Evolutionary conservation across 148 eudicot genomes (phyloP), one percentile per base, ranked within the genome.

Genomic region (Cornus florida): DNA sequence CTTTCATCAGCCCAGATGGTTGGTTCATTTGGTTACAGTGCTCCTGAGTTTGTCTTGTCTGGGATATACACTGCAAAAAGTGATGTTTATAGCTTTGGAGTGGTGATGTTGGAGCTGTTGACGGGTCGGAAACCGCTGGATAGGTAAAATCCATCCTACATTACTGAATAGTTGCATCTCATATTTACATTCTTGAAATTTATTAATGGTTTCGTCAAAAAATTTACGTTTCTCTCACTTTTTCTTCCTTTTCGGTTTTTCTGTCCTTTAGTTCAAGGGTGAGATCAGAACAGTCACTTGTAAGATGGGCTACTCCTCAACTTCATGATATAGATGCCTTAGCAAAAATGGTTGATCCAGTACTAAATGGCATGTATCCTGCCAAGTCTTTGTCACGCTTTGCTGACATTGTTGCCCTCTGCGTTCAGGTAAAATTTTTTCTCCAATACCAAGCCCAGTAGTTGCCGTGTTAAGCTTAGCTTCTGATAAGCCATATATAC

Each of bases 71-170:
- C 95, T 17, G 89, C 90, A 56, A 93, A 93, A 83, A 93, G 97
- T 67, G 95, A 93, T 72, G 94, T 93, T 16, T 91, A 93, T 85
- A 93, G 97, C 84, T 93, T 93, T 79, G 97, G 95, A n/a, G 95
- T 93, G 43, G 95, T 93, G 76, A 93, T 91, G 97, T 79, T 93
- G 86, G 97, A 93, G 89, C 94, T 93, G 67, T 80, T 93, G 75
- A 91, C 94, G 0, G 97, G 95, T 74, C 88, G 97, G 64, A 93
- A 90, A 85, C 97, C 97, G 64, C 84, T 91, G 23, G 97, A 93
- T 86, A 93, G 97, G 97, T 93, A 86, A 68, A 48, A 35, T 65
- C 56, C 33, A 43, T 64, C 20, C 70, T 71, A 68, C 69, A 73
- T 62, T n/a, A 19, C 24, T 65, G 46, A 46, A 33, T n/a, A 38